Percentiles rank a stretch among this genome's conserved stretches.
These are phyloP conservation scores for Backusella tuberculispora DNA, from an alignment of 192 early-diverging fungal species.

Conservation along the genomic window DNA sequence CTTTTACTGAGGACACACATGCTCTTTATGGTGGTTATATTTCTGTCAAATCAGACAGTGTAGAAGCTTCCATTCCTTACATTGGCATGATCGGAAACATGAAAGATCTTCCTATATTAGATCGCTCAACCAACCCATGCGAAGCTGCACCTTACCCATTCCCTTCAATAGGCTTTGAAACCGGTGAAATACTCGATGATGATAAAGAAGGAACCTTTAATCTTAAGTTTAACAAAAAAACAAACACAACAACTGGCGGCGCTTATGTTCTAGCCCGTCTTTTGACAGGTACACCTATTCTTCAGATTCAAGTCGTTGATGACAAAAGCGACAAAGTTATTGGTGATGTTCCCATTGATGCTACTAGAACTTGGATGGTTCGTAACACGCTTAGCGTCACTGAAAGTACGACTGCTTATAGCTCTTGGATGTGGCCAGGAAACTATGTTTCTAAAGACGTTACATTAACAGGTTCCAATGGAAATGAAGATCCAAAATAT, in stretches of 20 bases:
- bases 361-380: slow-evolving; percentile 20
- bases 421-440: slow-evolving; percentile 31
- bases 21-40: slow-evolving; percentile 51
- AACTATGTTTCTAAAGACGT: slow-evolving; percentile 29
- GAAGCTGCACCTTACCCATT: slow-evolving; percentile 24
- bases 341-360: slow-evolving; percentile 31
- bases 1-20: slow-evolving; percentile 23
- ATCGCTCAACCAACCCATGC: slow-evolving; percentile 17
- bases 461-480: slow-evolving; percentile 22
- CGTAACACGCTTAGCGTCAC: slow-evolving; percentile 13
- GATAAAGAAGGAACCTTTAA: neutral
- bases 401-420: slow-evolving; percentile 18
- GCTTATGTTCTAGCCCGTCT: slow-evolving; percentile 28
- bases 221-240: neutral
- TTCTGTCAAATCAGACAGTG: slow-evolving; percentile 8
- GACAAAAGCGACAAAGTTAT: slow-evolving; percentile 4
- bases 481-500: neutral
- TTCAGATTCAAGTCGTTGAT: slow-evolving; percentile 30
- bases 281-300: slow-evolving; percentile 28
- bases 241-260: neutral
- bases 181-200: neutral
- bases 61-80: slow-evolving; percentile 41
- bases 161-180: slow-evolving; percentile 31
- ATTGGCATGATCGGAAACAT: slow-evolving; percentile 50
- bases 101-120: slow-evolving; percentile 43